Evolutionary conservation across 129 eudicot species (phyloP), one percentile per base, ranked within the genome.

Genomic region (Heracleum sosnowskyi): DNA sequence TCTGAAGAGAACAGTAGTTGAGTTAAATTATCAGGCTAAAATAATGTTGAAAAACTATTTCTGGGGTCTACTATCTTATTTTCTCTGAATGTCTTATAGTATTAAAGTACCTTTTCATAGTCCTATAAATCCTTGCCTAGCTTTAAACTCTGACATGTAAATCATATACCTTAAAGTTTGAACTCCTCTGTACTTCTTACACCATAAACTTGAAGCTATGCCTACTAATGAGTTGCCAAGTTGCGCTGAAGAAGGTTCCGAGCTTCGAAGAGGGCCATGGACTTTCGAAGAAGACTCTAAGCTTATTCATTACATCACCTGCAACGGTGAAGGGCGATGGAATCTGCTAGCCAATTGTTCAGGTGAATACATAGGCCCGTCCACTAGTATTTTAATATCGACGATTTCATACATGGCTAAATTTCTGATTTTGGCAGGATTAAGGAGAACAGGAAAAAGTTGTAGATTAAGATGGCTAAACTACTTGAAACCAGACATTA

Each of bases 261-360:
- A 82, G 78, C 75, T 89, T 39, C 84, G 92, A 79, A 89, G 88
- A 86, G 92, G 92, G n/a, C 92, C 92, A 78, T 86, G 90, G 92
- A 89, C 90, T 44, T 86, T 82, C 53, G 92, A 89, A 26, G 90
- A 89, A 80, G 92, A 89, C 71, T 82, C 84, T 57, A 82, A 84
- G 72, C 88, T 89, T 28, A 84, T 82, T 62, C 88, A 81, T 40
- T 86, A 80, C 77, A 81, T 86, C 36, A 28, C 77, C 64, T 77
- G 66, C 60, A 77, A 84, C 40, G 86, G 90, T 31, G 92, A 86
- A 82, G 92, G 92, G 64, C 80, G 85, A 13, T 89, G 92, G 92
- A 89, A 86, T 79, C 49, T 85, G n/a, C 44, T 89, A 57, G 92
- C 92, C 42, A 84, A 86, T 76, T 72, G 74, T 84, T 82, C 92